Base-by-base conservation (phyloP, 106 monocot genomes). In the Platanthera guangdongensis region DNA sequence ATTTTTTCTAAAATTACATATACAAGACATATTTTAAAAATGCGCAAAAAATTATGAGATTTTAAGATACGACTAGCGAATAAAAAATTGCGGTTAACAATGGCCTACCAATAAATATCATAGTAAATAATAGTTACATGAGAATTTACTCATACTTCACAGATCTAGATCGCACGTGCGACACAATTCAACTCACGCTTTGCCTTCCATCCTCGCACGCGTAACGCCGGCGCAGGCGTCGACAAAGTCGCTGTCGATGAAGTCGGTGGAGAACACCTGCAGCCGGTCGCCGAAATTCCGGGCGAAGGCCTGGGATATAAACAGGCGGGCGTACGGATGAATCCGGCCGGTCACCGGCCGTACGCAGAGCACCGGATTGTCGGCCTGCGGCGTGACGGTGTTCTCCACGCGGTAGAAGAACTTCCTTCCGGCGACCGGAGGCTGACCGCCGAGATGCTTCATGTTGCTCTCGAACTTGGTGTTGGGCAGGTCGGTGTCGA, bases 331-430 rank as follows among this genome's bases (percentile, higher is more conserved):
- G 49, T 84, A 91, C 6, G 79, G 83, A 3, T 80, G 89, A 71
- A 97, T 89, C 86, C 91, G 72, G 10, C 22, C 5, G 16, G 90
- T 88, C 47, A 93, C 93, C 74, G 89, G 96, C 81, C 75, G 8
- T 8, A 97, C 93, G 67, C 91, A 89, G 14, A 93, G 74, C 52
- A 91, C 81, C 53, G 88, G 93, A 76, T 94, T 93, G 63, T 94
- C 96, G 6, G 89, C 81, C 84, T 94, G 85, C 57, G 96, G 93
- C 52, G 96, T 97, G 13, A 76, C 89, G 47, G 93, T 97, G 84
- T 97, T 97, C 89, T 97, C 96, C 39, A 97, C 93, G 73, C 96
- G 68, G 77, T 97, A 97, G 63, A 93, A 89, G 81, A 82, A 91
- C 74, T 81, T 93, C 75, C 95, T 79, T 39, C 13, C 75, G 11